These are phyloP conservation scores for Sonneratia alba DNA, from an alignment of 345 rosid species.

Conservation along the genomic window DNA sequence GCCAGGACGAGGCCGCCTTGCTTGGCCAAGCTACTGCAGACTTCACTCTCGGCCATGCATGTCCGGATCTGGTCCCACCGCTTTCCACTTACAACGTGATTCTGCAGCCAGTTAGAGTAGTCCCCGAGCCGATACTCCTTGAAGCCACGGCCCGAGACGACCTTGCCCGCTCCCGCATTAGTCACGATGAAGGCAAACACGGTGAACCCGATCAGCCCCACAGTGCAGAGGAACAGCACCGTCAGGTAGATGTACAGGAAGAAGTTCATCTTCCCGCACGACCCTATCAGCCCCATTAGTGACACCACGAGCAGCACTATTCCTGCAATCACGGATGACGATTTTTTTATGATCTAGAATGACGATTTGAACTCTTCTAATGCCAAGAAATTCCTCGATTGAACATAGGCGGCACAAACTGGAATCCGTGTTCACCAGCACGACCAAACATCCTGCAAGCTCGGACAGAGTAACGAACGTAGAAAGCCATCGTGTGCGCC, in stretches of 20 bases:
- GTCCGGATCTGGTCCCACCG: slow-evolving; percentile 24
- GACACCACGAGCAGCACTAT: slow-evolving; percentile 10
- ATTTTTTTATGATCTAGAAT: neutral
- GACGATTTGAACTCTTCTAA: neutral
- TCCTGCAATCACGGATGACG: neutral
- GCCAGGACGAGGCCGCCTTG: neutral
- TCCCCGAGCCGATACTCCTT: slow-evolving; percentile 16
- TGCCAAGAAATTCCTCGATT: no score
- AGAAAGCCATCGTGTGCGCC: neutral
- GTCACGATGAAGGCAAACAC: slow-evolving; percentile 22
- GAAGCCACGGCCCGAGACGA: slow-evolving; percentile 7
- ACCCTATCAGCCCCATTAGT: slow-evolving; percentile 16
- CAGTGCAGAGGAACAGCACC: slow-evolving; percentile 14
- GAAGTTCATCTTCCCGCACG: slow-evolving; percentile 13
- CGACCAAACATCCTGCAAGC: neutral
- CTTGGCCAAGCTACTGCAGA: slow-evolving; percentile 15
- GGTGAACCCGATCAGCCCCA: slow-evolving; percentile 17
- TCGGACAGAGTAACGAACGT: no score
- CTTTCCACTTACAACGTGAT: slow-evolving; percentile 9
- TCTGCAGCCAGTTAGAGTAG: slow-evolving; percentile 28
- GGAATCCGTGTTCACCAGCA: neutral
- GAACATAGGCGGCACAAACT: no score
- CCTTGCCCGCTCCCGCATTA: slow-evolving; percentile 10
- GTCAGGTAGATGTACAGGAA: slow-evolving; percentile 15
- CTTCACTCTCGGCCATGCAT: slow-evolving; percentile 21